These are phyloP conservation scores for Bruguiera gymnorhiza DNA, from an alignment of 345 rosid genomes.

Conservation along the genomic window DNA sequence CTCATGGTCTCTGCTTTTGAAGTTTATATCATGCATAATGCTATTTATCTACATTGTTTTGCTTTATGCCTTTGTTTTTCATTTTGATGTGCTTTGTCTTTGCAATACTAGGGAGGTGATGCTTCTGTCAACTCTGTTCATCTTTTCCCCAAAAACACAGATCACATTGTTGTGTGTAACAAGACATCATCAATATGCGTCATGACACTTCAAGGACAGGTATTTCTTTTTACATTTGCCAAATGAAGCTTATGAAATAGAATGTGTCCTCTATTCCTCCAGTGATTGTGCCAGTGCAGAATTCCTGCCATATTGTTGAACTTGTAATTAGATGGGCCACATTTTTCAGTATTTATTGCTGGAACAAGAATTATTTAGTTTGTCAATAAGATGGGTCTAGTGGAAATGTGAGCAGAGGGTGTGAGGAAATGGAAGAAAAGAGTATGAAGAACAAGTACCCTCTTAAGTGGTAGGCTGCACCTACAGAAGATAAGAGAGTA, in stretches of 20 bases:
- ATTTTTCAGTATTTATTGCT: no score
- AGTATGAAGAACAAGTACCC: no score
- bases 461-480: no score
- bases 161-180: conserved; percentile 89
- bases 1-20: conserved; percentile 1
- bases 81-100: conserved; percentile 4
- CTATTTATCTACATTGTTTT: not conserved
- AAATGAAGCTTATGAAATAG: conserved; percentile 1
- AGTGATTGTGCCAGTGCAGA: no score
- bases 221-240: conserved; percentile 17
- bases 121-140: conserved; percentile 98
- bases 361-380: no score
- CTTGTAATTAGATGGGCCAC: no score
- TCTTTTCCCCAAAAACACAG: conserved; percentile 80
- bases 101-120: conserved; percentile 71
- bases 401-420: no score
- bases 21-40: not conserved
- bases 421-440: no score
- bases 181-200: conserved; percentile 84
- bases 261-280: no score
- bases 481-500: no score
- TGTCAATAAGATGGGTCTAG: no score
- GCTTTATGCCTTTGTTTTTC: not conserved
- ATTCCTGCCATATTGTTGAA: no score
- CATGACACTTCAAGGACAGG: conserved; percentile 99